Conservation (phyloP, 345 rosid genomes). For the Hirschfeldia incana region DNA sequence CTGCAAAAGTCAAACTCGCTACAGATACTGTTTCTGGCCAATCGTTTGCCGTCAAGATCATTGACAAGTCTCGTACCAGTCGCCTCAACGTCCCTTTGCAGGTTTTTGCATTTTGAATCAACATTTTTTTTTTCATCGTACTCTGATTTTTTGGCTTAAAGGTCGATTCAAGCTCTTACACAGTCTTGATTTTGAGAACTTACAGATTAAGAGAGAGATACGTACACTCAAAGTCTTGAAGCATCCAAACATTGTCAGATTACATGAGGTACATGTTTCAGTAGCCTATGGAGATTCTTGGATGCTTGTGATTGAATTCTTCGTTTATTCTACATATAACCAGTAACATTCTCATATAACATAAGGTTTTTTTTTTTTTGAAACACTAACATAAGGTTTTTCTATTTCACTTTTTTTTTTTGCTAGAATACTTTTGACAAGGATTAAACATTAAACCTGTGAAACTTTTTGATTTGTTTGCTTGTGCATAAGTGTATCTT, state of each 20-base stretch:
- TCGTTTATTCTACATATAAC: neutral
- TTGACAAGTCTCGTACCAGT: constrained; percentile 66
- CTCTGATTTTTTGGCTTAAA: neutral
- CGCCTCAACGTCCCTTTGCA: constrained; percentile 69
- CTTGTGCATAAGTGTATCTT: neutral
- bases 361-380: too few relatives aligned
- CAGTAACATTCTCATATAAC: neutral
- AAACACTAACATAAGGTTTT: too few relatives aligned
- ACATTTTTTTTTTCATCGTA: neutral
- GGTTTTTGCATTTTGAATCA: constrained; percentile 38
- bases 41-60: constrained; percentile 78
- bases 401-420: neutral
- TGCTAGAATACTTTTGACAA: neutral
- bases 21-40: constrained; percentile 56
- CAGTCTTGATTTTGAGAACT: neutral
- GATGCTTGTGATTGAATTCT: neutral
- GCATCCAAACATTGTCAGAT: constrained; percentile 85
- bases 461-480: neutral
- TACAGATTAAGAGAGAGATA: constrained; percentile 90
- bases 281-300: neutral
- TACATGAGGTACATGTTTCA: constrained; percentile 56
- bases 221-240: constrained; percentile 74
- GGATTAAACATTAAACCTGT: neutral
- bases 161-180: neutral
- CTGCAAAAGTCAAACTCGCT: constrained; percentile 78